Conservation (phyloP, 148 eudicot species). For the Fagopyrum homotropicum region DNA sequence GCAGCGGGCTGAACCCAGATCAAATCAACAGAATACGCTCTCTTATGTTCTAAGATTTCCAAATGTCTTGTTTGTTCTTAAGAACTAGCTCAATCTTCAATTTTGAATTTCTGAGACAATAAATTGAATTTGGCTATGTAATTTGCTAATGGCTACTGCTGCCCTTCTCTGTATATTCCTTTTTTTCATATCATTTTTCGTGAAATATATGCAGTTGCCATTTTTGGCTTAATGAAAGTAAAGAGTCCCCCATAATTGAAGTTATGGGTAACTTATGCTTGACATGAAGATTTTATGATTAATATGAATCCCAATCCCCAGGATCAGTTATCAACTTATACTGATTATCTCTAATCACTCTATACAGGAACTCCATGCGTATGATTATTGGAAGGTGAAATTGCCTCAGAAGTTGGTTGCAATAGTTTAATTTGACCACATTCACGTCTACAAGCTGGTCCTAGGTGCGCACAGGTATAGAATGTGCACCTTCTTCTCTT, state of each 20-base stretch:
- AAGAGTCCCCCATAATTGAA: neutral
- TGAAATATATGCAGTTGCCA: neutral
- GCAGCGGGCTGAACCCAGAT: neutral
- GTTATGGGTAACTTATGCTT: no score
- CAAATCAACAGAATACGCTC: conserved; percentile 4
- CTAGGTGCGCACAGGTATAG: no score
- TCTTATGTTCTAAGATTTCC: neutral
- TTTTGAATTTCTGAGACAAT: conserved; percentile 9
- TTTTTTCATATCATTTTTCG: neutral
- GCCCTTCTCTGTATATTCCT: neutral
- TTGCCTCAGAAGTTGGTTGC: no score
- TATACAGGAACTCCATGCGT: no score
- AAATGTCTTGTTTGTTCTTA: conserved; percentile 3
- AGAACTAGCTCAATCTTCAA: conserved; percentile 2
- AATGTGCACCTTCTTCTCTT: no score
- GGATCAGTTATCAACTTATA: neutral
- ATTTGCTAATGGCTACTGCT: conserved; percentile 7
- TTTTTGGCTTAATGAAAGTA: neutral
- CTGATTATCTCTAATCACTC: no score
- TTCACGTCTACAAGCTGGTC: no score
- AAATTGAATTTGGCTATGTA: neutral
- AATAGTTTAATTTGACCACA: no score
- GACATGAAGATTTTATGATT: neutral
- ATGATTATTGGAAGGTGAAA: no score
- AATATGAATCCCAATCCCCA: neutral